Base-by-base conservation (phyloP, 164 flowering plant species). In the Macadamia integrifolia region DNA sequence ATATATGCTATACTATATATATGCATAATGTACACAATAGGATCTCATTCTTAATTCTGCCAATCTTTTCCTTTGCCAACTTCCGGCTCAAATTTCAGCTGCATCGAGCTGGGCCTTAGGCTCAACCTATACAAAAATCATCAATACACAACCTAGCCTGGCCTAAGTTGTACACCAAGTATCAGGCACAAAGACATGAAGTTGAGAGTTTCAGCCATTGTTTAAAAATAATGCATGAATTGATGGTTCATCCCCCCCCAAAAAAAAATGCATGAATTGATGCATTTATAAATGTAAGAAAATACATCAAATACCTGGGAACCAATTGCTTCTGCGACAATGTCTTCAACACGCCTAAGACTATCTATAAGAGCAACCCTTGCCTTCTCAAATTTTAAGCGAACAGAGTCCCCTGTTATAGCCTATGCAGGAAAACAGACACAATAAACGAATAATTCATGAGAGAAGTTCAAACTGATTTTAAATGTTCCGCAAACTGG, bases 341-440 rank as follows among this genome's bases (percentile, higher is more conserved):
- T 92, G 77, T 90, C 93, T 79, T 90, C 91, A 40, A 93, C 97
- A 11, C 93, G 88, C 72, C 75, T 83, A 62, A 93, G 87, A 80
- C 96, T 77, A 69, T 87, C 93, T 67, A 53, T 83, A 66, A 93
- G 93, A 35, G 92, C 84, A 79, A 62, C 74, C 80, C 80, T 84
- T 50, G 90, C 92, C 79, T 86, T 93, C 77, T 92, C 98, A 78
- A 93, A 93, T 72, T 93, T 93, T 59, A 74, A 64, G 76, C 85
- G 85, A 52, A 92, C 84, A 52, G 98, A 90, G 74, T 92, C 97
- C 62, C 92, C 95, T 17, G 98, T 93, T 72, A 92, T 91, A 71
- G 97, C 98, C 98, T 93, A 74, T 61, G 68, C 62, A 58, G 65
- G 55, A 23, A 62, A 59, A 53, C 58, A 1, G 28, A 52, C 48